Evolutionary conservation across 306 rosid species (phyloP), one percentile per base, ranked within the genome.

Genomic region (Prosopis cineraria): DNA sequence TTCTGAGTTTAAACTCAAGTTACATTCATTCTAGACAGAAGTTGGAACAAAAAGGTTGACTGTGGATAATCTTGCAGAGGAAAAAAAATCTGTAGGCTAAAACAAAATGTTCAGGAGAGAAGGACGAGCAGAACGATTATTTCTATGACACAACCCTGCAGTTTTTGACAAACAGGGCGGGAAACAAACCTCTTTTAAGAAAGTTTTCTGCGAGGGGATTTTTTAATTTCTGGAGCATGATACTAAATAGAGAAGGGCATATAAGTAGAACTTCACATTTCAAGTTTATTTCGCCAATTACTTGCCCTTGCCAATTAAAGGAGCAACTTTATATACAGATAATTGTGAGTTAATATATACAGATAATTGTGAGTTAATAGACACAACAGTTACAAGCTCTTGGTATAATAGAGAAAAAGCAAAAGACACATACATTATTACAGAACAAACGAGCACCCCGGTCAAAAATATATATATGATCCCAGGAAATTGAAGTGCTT

Each of bases 361-460:
- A 12, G 74, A 27, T 29, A 45, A 45, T 17, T 70, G 12, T 6
- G 27, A 43, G 34, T 48, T 29, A 25, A 34, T 7, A 44, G 12
- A 17, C 40, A 43, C 0, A 12, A 16, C 25, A 40, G 55, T 41
- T 41, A 25, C 10, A 68, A 2, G 22, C 5, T n/a, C 10, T 33
- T 34, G 1, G 3, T 34, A n/a, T 71, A 66, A 58, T 22, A 53
- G 7, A 6, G 19, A 43, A 47, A 67, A 82, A 70, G 34, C 13
- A 69, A 52, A 33, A 78, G 37, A 6, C 75, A 72, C 59, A 29
- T 16, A 50, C 12, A 79, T 75, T 43, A 44, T 75, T 43, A 44
- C n/a, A 70, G 34, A 13, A 75, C 36, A 36, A 76, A 53, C 3
- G 20, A 60, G 55, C 60, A 60, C 27, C 50, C 17, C 47, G 30